Evolutionary conservation across 2,329 filamentous ascomycete species (phyloP), one percentile per base, ranked within the genome.

Genomic region (Fusarium mangiferae): DNA sequence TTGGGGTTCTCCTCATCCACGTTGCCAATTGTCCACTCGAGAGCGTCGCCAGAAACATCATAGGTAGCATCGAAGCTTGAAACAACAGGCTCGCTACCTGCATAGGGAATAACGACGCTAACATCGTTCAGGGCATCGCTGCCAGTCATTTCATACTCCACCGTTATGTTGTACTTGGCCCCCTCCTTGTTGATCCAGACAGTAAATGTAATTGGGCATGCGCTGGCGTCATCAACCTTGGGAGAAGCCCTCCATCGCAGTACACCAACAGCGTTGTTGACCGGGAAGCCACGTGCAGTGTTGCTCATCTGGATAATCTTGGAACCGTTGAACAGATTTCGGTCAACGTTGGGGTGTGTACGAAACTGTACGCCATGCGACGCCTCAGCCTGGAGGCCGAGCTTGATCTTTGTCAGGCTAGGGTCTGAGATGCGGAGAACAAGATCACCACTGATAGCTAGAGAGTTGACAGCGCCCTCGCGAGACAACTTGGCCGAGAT

Each of bases 271-370:
- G 93, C 91, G 81, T 98, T 97, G 85, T 98, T 98, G 33, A 95
- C 91, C 0, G 96, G 96, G 87, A 99, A 99, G 30, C 95, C 94
- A 80, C 95, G 95, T 45, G 90, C 89, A 6, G 90, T 88, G 81
- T 98, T 97, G 83, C 93, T 95, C 83, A 98, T 92, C 84, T 98
- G 96, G 74, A 99, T 96, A 33, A 89, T 85, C 81, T 94, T 96
- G 77, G 91, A 90, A 80, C 88, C 92, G 81, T 92, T 95, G 88
- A 98, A 99, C 18, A 94, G 87, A 61, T 90, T 89, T 81, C 94
- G 95, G 85, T 99, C 96, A 62, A 99, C 96, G 81, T 98, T 98
- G 59, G 96, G 96, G 82, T 99, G 96, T 44, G 96, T 96, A 78
- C 95, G 93, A 86, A 98, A 96, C 82, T 98, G 95, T 24, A 93